These are phyloP conservation scores for Yarrowia sp. DNA, from an alignment of 805 yeast genomes.

Conservation along the genomic window DNA sequence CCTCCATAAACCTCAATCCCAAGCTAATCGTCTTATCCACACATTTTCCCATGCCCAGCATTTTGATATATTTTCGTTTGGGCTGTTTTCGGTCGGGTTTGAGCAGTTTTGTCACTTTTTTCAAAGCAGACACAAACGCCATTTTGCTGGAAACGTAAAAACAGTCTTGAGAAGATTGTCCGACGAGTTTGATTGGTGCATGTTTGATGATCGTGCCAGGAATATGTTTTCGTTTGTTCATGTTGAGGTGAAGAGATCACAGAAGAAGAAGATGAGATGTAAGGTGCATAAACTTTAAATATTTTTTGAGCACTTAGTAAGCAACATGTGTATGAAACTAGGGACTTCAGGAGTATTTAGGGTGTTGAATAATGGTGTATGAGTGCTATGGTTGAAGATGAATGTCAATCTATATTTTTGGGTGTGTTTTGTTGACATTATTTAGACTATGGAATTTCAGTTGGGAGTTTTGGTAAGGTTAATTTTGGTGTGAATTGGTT, in stretches of 20 bases:
- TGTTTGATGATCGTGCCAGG: constrained; percentile 13
- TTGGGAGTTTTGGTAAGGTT: too few relatives aligned
- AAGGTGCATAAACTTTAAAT: neutral
- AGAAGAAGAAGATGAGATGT: neutral
- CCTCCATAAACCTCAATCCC: constrained; percentile 57
- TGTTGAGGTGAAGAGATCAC: neutral
- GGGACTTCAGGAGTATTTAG: too few relatives aligned
- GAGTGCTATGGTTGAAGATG: too few relatives aligned
- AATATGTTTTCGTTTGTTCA: neutral
- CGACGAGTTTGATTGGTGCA: constrained; percentile 25
- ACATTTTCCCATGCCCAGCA: constrained; percentile 76
- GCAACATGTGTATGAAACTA: too few relatives aligned
- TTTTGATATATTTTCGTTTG: constrained; percentile 48
- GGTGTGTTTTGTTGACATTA: too few relatives aligned
- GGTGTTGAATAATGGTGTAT: too few relatives aligned
- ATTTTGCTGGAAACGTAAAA: constrained; percentile 61
- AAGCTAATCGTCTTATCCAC: constrained; percentile 62
- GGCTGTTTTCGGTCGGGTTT: constrained; percentile 45
- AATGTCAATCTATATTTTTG: too few relatives aligned
- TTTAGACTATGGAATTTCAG: too few relatives aligned
- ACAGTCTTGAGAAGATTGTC: constrained; percentile 8
- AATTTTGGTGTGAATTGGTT: too few relatives aligned
- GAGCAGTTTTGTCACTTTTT: constrained; percentile 57
- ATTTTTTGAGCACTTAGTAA: too few relatives aligned
- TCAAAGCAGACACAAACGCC: constrained; percentile 71